Evolutionary conservation across 768 basidiomycete species (phyloP).

Genomic region (Leccinum broughii): DNA sequence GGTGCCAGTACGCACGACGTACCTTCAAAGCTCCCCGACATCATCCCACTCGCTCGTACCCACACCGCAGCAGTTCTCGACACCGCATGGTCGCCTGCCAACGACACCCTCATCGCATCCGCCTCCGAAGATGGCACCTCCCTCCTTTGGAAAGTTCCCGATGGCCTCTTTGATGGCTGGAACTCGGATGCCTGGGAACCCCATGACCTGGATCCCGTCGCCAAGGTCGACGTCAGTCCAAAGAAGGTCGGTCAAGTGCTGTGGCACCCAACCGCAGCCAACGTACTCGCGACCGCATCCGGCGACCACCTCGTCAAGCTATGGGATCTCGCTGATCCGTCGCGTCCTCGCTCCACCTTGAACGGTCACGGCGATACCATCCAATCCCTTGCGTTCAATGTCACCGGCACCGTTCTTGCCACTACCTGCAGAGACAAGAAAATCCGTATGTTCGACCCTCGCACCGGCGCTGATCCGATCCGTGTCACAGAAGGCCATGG

Average conservation of each 20-base stretch:
- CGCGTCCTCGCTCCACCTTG: constrained; percentile 60
- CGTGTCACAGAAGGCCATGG: constrained; percentile 83
- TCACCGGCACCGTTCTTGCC: constrained; percentile 75
- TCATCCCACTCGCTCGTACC: constrained; percentile 86
- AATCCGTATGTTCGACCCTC: constrained; percentile 88
- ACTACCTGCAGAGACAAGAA: constrained; percentile 95
- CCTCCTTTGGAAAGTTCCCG: constrained; percentile 85
- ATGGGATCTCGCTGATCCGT: constrained; percentile 84
- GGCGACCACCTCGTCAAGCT: constrained; percentile 89
- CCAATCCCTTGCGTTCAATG: constrained; percentile 81
- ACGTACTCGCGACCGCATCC: constrained; percentile 77
- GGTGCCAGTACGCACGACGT: constrained; percentile 49
- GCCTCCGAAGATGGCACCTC: constrained; percentile 94
- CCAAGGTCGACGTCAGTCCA: constrained; percentile 72
- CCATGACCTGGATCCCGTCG: constrained; percentile 82
- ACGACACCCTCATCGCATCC: constrained; percentile 87
- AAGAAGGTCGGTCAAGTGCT: constrained; percentile 93
- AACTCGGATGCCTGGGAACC: constrained; percentile 80
- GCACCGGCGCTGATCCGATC: constrained; percentile 79
- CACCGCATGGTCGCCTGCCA: constrained; percentile 95
- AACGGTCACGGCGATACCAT: constrained; percentile 84
- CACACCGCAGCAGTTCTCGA: constrained; percentile 86
- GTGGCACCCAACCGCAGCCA: constrained; percentile 89
- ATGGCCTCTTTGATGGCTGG: constrained; percentile 77
- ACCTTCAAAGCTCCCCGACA: constrained; percentile 85